These are phyloP conservation scores for Vanderwaltozyma tropicalis DNA, from an alignment of 805 yeast genomes.

Conservation along the genomic window DNA sequence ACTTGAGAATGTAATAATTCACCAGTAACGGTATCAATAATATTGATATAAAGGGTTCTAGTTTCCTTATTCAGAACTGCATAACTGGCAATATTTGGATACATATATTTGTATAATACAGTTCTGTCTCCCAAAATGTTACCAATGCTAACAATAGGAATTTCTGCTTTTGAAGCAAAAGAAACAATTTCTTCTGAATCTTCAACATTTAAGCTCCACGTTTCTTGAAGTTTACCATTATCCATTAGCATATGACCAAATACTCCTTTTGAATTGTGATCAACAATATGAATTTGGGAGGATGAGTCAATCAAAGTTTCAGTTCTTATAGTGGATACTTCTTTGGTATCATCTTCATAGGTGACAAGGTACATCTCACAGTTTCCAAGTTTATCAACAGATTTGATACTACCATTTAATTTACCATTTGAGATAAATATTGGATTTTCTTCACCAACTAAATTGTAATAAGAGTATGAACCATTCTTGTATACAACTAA, in stretches of 20 bases:
- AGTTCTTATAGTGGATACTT: no score
- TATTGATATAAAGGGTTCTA: constrained; percentile 33
- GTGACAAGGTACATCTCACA: constrained; percentile 10
- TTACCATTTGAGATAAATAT: not conserved
- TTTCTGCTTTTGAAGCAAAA: constrained; percentile 32
- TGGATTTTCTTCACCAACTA: constrained; percentile 4
- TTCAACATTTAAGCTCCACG: constrained; percentile 31
- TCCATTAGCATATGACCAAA: constrained; percentile 19
- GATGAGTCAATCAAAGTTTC: no score
- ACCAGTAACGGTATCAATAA: constrained; percentile 67
- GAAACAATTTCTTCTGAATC: constrained; percentile 33
- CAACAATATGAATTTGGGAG: no score
- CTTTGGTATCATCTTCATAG: constrained; percentile 7
- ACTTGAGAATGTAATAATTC: constrained; percentile 37
- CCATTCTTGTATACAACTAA: constrained; percentile 26
- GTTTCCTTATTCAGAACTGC: constrained; percentile 32
- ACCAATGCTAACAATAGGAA: constrained; percentile 50
- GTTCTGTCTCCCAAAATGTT: constrained; percentile 56
- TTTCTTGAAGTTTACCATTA: constrained; percentile 16
- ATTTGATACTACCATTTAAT: not conserved
- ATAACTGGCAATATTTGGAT: constrained; percentile 55
- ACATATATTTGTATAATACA: constrained; percentile 73
- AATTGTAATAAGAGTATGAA: constrained; percentile 8
- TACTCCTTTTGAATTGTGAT: constrained; percentile 14
- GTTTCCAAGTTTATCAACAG: constrained; percentile 3